Conservation (phyloP, 495 filamentous ascomycete genomes). For the Daldinia decipiens region DNA sequence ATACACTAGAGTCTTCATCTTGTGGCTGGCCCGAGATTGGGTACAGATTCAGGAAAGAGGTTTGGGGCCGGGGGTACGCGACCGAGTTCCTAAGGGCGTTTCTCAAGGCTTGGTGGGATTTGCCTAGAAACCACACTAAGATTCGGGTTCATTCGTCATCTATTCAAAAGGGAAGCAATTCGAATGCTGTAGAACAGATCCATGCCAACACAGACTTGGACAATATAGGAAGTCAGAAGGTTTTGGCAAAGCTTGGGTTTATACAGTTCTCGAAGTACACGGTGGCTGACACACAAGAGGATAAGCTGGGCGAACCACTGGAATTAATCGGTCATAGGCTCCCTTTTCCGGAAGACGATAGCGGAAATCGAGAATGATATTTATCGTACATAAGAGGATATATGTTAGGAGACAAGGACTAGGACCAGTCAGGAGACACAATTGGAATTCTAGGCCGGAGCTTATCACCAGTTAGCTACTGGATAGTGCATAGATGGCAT, state of each 20-base stretch:
- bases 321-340: slow-evolving; percentile 18
- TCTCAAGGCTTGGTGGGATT: slow-evolving; percentile 48
- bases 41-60: slow-evolving; percentile 57
- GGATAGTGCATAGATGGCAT: too few relatives aligned
- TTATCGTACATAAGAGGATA: neutral
- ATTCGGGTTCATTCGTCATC: slow-evolving; percentile 9
- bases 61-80: slow-evolving; percentile 58
- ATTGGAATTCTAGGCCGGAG: too few relatives aligned
- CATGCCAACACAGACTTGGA: slow-evolving; percentile 12
- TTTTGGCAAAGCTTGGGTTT: slow-evolving; percentile 31
- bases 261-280: slow-evolving; percentile 24
- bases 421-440: too few relatives aligned
- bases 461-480: too few relatives aligned
- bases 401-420: too few relatives aligned
- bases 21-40: slow-evolving; percentile 61
- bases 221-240: slow-evolving; percentile 21
- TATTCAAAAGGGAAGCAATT: neutral
- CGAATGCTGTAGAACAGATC: slow-evolving; percentile 18
- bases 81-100: slow-evolving; percentile 59
- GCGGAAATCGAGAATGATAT: neutral
- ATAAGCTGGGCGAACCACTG: slow-evolving; percentile 19
- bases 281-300: slow-evolving; percentile 13
- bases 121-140: slow-evolving; percentile 45
- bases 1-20: slow-evolving; percentile 31
- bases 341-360: neutral